Evolutionary conservation across 441 rosid genomes (phyloP), one percentile per base, ranked within the genome.

Genomic region (Sinapis alba): DNA sequence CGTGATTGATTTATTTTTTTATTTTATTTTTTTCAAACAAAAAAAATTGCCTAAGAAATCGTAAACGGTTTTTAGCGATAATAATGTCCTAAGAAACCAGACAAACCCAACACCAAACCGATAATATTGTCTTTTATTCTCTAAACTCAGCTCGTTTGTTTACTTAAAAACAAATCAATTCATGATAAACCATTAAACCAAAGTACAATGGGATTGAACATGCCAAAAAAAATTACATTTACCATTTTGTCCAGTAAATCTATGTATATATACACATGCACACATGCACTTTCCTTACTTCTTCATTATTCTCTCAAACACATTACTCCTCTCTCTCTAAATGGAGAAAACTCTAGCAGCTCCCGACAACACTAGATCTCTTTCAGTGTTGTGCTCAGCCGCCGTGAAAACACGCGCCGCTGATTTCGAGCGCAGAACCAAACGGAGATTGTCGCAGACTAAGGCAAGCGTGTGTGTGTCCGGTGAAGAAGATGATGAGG

Each of bases 371-470:
- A 1, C 82, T 24, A 66, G 58, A 57, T 9, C 53, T 56, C 64
- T 43, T 41, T 60, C 68, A 70, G 27, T 62, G 45, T 77, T 76
- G 59, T 54, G 21, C 13, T 65, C 69, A 50, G 43, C 47, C 62
- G 59, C 19, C 34, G 34, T 41, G 56, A 41, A 65, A 61, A 30
- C 69, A 72, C 62, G 62, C 10, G 41, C 54, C n/a, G 47, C 38
- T 32, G 38, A 53, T 62, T 73, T 65, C 59, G 47, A 73, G 30
- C 77, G 77, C 3, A 62, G 71, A 59, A 86, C 68, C 77, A 73
- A 64, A 68, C 62, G 74, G 68, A 68, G 58, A 65, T 63, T 10
- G 45, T 66, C 71, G 58, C 54, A 30, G 68, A 41, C 64, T 2
- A 69, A 60, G 56, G 57, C 62, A 77, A 62, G 51, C 61, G 36